phyloP scores from a whole-genome alignment of 2,329 filamentous ascomycete genomes.

The Talaromyces piceae region DNA sequence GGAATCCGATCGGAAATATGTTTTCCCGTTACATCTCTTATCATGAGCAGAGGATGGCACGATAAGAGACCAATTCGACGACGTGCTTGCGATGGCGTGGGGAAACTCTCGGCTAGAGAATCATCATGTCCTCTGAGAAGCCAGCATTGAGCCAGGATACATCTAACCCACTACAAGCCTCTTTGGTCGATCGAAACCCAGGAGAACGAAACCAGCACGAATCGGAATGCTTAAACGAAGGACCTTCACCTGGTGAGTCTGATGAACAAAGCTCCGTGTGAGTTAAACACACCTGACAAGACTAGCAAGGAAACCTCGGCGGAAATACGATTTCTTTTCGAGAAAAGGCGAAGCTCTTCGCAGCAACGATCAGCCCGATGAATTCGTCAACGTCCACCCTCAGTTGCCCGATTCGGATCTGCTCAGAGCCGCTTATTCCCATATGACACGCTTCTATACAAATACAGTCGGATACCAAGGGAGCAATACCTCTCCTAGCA shows the following conservation, averaged over 20 bases:
- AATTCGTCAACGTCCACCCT: slow-evolving; percentile 28
- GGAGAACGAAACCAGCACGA: background rate
- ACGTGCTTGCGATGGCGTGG: background rate
- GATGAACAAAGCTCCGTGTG: background rate
- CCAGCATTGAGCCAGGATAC: slow-evolving; percentile 16
- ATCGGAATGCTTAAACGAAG: slow-evolving; percentile 11
- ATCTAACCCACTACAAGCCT: slow-evolving; percentile 10
- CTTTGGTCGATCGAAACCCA: slow-evolving; percentile 4
- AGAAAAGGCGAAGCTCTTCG: slow-evolving; percentile 49
- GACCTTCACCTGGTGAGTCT: slow-evolving; percentile 46
- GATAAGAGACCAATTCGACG: background rate
- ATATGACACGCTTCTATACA: slow-evolving; percentile 50
- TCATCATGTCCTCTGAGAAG: slow-evolving; percentile 17
- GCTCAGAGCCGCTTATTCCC: slow-evolving; percentile 50
- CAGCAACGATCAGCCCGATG: slow-evolving; percentile 43
- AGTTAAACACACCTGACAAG: slow-evolving; percentile 11
- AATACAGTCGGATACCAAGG: slow-evolving; percentile 26
- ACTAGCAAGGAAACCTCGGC: slow-evolving; percentile 36
- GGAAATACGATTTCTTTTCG: slow-evolving; percentile 29
- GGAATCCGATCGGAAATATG: background rate
- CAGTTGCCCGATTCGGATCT: slow-evolving; percentile 50
- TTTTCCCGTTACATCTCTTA: background rate
- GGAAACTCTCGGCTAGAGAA: background rate
- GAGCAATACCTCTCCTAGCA: slow-evolving; percentile 40
- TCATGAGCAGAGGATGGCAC: background rate